phyloP scores from a whole-genome alignment of 2,329 filamentous ascomycete species.

The Eutypella sp. region DNA sequence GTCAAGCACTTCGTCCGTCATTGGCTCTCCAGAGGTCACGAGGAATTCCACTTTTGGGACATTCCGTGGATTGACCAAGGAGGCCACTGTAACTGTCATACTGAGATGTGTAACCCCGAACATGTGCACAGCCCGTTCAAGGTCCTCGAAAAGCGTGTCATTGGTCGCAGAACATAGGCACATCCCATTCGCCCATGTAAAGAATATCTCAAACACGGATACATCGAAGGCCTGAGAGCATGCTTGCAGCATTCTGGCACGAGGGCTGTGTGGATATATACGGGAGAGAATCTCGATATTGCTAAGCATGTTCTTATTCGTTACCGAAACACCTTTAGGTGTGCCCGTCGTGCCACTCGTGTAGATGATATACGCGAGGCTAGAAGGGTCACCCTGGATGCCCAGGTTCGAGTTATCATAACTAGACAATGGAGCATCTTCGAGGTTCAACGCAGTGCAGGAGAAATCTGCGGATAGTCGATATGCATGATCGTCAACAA shows the following conservation, averaged over 20 bases:
- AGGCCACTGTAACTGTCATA: conserved; percentile 79
- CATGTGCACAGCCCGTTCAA: conserved; percentile 61
- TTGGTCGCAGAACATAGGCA: conserved; percentile 72
- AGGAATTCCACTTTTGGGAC: conserved; percentile 70
- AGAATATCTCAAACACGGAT: conserved; percentile 88
- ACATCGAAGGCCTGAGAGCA: conserved; percentile 85
- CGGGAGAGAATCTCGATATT: conserved; percentile 64
- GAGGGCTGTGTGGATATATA: conserved; percentile 55
- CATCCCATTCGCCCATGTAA: conserved; percentile 73
- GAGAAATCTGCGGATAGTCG: conserved; percentile 9
- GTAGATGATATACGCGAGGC: conserved; percentile 72
- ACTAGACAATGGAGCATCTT: conserved; percentile 18
- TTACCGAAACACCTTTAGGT: conserved; percentile 76
- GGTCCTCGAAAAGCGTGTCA: conserved; percentile 66
- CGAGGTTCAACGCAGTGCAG: conserved; percentile 30
- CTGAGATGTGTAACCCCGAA: conserved; percentile 73
- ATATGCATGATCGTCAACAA: conserved; percentile 32
- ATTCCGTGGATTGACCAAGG: conserved; percentile 62
- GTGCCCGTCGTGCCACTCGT: conserved; percentile 78
- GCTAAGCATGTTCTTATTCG: conserved; percentile 68
- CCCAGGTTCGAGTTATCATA: conserved; percentile 33
- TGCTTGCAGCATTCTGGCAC: conserved; percentile 67
- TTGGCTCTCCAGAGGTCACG: conserved; percentile 74
- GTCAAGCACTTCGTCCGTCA: conserved; percentile 66
- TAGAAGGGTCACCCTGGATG: conserved; percentile 35